Base-by-base conservation (phyloP, 352 stramenopile species). In the Pythium angustatum region DNA sequence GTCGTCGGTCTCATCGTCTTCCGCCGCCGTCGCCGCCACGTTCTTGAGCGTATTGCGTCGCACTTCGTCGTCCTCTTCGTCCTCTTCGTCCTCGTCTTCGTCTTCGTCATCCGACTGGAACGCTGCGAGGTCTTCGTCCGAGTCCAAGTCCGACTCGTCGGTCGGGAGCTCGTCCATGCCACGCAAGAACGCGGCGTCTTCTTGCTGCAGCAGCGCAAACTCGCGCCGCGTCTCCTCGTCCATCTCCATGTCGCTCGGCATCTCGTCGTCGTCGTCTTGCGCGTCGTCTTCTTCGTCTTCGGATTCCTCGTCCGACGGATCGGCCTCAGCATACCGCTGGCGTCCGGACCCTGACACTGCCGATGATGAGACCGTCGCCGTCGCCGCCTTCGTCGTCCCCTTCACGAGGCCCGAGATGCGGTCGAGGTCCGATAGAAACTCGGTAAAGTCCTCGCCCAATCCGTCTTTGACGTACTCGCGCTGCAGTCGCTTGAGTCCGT, bases 151-250 rank as follows among this genome's bases (percentile, higher is more conserved):
- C 21, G 81, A 90, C 53, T 95, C 86, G 58, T 95, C 86, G 0
- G 86, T 93, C 31, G 86, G 86, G 52, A 95, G 60, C 52, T 95
- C 81, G 51, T 95, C 86, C 79, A 95, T 91, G 33, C 84, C 86
- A 48, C 81, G 73, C 11, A 95, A 64, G 63, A 95, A 95, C 30
- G 85, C 78, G n/a, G 84, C 83, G 58, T 95, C 86, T 71, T 95
- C 86, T 8, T 81, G 72, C 69, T 91, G 81, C 56, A 95, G 57
- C 62, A 93, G 36, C 31, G 77, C 74, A 71, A 95, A 83, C 68
- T 95, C 86, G 4, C 70, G 75, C 11, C 82, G 81, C 62, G 82
- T 93, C 58, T 87, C 83, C 57, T 95, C 84, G 56, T 93, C 83
- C 84, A 93, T 92, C 53, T 91, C 80, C 69, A 88, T 79, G 33